phyloP scores from a whole-genome alignment of 1,284 basidiomycete species.

The Ceratobasidium theobromae region DNA sequence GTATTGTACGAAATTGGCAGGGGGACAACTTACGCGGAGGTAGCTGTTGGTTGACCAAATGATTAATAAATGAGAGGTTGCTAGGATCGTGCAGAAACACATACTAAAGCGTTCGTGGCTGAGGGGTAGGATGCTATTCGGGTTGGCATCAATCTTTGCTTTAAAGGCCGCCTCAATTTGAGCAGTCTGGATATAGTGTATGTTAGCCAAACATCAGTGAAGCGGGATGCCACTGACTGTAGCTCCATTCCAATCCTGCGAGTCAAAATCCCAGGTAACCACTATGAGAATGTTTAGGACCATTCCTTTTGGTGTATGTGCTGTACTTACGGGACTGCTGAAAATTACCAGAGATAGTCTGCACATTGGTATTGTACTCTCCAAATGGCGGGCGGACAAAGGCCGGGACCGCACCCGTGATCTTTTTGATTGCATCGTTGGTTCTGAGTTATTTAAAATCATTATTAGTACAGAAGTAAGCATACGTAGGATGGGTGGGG shows the following conservation, averaged over 20 bases:
- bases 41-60: not conserved
- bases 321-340: slow-evolving; percentile 23
- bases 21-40: slow-evolving; percentile 5
- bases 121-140: slow-evolving; percentile 29
- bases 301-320: not conserved
- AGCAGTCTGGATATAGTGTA: not conserved
- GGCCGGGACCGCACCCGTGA: slow-evolving; percentile 30
- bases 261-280: slow-evolving; percentile 25
- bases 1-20: too few species aligned
- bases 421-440: slow-evolving; percentile 33
- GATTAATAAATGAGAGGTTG: not conserved
- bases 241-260: slow-evolving; percentile 25
- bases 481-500: not conserved
- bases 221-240: not conserved
- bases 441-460: not conserved
- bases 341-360: slow-evolving; percentile 7
- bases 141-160: slow-evolving; percentile 20
- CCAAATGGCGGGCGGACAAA: slow-evolving; percentile 36
- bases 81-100: not conserved
- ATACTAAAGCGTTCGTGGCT: slow-evolving; percentile 20
- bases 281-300: not conserved
- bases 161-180: slow-evolving; percentile 27
- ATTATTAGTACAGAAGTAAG: slow-evolving; percentile 25
- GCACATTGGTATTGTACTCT: slow-evolving; percentile 33
- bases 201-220: not conserved